Conservation (phyloP, 805 yeast genomes). For the Debaryomyces prosopidis region DNA sequence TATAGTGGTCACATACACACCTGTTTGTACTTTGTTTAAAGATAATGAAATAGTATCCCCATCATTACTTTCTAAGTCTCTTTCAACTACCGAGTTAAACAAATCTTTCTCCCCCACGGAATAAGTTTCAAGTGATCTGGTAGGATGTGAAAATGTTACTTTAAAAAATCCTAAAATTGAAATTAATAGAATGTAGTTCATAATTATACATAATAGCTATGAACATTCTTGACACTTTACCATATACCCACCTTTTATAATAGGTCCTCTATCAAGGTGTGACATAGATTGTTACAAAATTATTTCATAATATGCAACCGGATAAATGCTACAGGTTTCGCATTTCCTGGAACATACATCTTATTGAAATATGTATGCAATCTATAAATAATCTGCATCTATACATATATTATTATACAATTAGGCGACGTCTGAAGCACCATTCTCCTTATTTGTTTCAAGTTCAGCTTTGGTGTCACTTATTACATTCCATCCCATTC, state of each 20-base stretch:
- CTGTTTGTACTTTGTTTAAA: slow-evolving; percentile 3
- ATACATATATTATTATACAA: background rate
- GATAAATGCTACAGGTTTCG: background rate
- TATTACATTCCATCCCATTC: slow-evolving; percentile 68
- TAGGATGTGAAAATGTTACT: background rate
- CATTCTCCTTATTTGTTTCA: background rate
- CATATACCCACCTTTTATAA: background rate
- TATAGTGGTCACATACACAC: slow-evolving; percentile 1
- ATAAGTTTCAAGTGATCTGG: too few species aligned
- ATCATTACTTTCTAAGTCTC: background rate
- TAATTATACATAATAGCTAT: background rate
- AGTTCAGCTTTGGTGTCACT: slow-evolving; percentile 23
- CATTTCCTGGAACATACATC: background rate
- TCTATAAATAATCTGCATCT: background rate
- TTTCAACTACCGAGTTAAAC: background rate
- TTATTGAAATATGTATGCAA: background rate
- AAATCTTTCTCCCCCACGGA: background rate
- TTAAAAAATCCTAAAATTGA: background rate
- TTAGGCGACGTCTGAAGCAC: background rate
- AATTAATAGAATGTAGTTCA: background rate
- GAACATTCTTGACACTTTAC: background rate
- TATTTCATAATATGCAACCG: background rate
- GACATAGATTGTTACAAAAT: background rate
- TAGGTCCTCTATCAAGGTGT: background rate
- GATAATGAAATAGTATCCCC: background rate